Evolutionary conservation across 2,329 filamentous ascomycete species (phyloP), one percentile per base, ranked within the genome.

Genomic region (Ilyonectria robusta): DNA sequence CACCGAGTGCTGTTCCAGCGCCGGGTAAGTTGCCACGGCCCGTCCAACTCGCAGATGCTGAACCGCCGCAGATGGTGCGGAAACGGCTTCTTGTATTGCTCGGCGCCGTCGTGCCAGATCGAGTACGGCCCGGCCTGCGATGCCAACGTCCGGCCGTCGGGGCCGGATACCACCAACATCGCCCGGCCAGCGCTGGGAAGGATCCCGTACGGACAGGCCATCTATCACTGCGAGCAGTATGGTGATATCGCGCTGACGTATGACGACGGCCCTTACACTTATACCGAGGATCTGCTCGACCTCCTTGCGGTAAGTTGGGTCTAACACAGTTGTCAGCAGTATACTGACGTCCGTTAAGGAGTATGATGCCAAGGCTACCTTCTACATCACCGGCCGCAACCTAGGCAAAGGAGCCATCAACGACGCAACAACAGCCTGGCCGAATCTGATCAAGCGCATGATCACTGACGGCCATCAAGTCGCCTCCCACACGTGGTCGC

Each of bases 61-160:
- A 48, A 70, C 13, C 2, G 2, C n/a, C 3, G 21, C 13, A 87
- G 85, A 48, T 89, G 85, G 83, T 90, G 88, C 68, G 88, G 88
- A 56, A 83, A 77, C n/a, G 83, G 81, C 4, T 76, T 76, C 11
- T 84, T 87, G 2, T 89, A 90, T 78, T 92, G 90, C 79, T 83
- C 84, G 33, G 85, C 88, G 21, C 90, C 90, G 2, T 85, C 89
- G 59, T 92, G 90, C 74, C 84, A 88, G 75, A 87, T 90, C 72
- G 79, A 85, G 70, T 90, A 88, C 70, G 88, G 88, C n/a, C 83
- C 88, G 21, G 85, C 80, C 4, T 92, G 90, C 70, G 89, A 91
- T 70, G 89, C 86, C 59, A 91, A 91, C 70, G 82, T 72, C 84
- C 88, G 57, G 66, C 85, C 69, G 3, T 65, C 67, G 0, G 90